Evolutionary conservation across 139 green algal species (phyloP).

Genomic region (Edaphochlamys debaryana): DNA sequence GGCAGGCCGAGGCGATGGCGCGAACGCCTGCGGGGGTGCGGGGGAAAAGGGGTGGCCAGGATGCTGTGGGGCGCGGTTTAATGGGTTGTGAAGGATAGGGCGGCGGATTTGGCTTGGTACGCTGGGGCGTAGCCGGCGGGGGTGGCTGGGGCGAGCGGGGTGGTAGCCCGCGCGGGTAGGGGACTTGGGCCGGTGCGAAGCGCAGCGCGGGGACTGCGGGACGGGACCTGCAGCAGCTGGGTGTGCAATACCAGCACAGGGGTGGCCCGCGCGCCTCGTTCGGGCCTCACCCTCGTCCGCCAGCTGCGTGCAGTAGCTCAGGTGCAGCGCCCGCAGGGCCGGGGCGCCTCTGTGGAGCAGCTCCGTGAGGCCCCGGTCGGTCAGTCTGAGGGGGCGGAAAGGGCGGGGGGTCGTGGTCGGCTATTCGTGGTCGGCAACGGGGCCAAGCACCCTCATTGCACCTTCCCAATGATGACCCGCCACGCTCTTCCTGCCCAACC

Average conservation of each 20-base stretch:
- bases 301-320: conserved; percentile 4
- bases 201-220: neutral
- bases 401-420: no score
- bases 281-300: neutral
- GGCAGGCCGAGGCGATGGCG: neutral
- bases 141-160: no score
- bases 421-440: no score
- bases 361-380: neutral
- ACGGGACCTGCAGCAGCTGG: neutral
- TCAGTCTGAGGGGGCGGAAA: neutral
- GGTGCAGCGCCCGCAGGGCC: neutral
- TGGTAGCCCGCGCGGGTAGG: no score
- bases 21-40: neutral
- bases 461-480: neutral
- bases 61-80: neutral
- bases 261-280: neutral
- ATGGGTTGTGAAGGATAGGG: no score
- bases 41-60: neutral
- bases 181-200: no score
- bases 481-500: neutral
- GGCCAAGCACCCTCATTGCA: no score
- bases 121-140: no score
- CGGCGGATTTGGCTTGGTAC: no score
- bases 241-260: neutral
- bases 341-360: conserved; percentile 12